Evolutionary conservation across 768 basidiomycete species (phyloP).

Genomic region (Leccinum ochraceum): DNA sequence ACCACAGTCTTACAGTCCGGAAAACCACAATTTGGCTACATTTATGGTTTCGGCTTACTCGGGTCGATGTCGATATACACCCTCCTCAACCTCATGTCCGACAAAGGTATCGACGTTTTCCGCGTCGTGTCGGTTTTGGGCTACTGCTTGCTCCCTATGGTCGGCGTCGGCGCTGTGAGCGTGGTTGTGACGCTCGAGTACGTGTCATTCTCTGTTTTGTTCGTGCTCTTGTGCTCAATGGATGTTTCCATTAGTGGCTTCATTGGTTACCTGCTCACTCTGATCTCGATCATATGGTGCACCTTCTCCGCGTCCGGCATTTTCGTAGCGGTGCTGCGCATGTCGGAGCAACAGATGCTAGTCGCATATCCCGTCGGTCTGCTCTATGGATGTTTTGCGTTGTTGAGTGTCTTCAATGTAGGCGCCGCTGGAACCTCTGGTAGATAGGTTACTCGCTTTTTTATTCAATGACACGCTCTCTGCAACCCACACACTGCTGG

Average conservation of each 20-base stretch:
- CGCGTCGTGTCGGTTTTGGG: slow-evolving; percentile 93
- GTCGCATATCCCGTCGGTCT: slow-evolving; percentile 97
- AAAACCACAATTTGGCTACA: slow-evolving; percentile 98
- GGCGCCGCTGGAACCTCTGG: slow-evolving; percentile 35
- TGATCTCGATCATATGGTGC: slow-evolving; percentile 91
- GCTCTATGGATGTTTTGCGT: slow-evolving; percentile 91
- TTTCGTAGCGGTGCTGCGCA: slow-evolving; percentile 91
- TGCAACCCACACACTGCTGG: background rate
- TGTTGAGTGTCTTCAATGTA: too few species aligned
- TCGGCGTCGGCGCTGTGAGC: slow-evolving; percentile 87
- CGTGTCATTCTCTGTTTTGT: slow-evolving; percentile 34
- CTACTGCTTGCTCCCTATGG: slow-evolving; percentile 96
- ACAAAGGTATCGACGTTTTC: slow-evolving; percentile 93
- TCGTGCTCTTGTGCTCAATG: slow-evolving; percentile 6
- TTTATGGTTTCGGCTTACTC: slow-evolving; percentile 96
- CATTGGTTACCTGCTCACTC: slow-evolving; percentile 82
- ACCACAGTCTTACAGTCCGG: slow-evolving; percentile 66
- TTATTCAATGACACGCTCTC: slow-evolving; percentile 11
- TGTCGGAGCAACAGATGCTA: slow-evolving; percentile 93
- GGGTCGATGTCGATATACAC: slow-evolving; percentile 91
- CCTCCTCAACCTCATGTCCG: slow-evolving; percentile 96
- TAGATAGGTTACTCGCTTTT: slow-evolving; percentile 28
- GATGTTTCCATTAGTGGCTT: slow-evolving; percentile 52
- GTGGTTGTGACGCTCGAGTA: slow-evolving; percentile 88
- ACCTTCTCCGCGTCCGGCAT: slow-evolving; percentile 95